Percentiles rank a stretch among this genome's conserved stretches.
Conservation (phyloP, 2,329 filamentous ascomycete species). For the Aspergillus melleus region DNA sequence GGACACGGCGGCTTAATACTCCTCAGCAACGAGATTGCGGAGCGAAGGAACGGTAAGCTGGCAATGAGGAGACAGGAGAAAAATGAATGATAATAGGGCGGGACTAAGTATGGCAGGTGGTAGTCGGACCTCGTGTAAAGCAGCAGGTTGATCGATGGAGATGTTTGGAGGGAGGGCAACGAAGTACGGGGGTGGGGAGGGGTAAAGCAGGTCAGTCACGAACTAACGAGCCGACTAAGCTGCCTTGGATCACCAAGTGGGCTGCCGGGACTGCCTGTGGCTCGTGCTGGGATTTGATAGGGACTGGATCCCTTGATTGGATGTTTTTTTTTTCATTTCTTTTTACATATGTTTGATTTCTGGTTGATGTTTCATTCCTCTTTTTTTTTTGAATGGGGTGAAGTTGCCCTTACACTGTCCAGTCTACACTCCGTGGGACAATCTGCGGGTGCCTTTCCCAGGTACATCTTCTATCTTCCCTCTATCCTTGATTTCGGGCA, state of each 20-base stretch:
- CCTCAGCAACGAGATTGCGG: background rate
- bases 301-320: background rate
- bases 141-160: background rate
- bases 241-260: conserved; percentile 1
- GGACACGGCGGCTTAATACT: background rate
- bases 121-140: conserved; percentile 4
- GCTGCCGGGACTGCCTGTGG: background rate
- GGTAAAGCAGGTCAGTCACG: conserved; percentile 13
- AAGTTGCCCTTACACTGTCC: no score
- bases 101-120: background rate
- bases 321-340: background rate
- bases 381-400: no score
- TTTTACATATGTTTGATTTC: no score
- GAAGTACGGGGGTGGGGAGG: conserved; percentile 24
- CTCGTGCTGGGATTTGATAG: background rate
- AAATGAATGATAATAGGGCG: conserved; percentile 11
- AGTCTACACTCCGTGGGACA: no score
- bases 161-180: background rate
- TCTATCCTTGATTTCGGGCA: conserved; percentile 12
- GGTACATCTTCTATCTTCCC: background rate
- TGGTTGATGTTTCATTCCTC: no score
- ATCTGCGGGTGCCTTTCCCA: background rate
- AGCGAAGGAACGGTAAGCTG: background rate
- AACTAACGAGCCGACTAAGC: conserved; percentile 4
- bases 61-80: conserved; percentile 6